Base-by-base conservation (phyloP, 2,329 filamentous ascomycete genomes). In the Pyricularia sp. region DNA sequence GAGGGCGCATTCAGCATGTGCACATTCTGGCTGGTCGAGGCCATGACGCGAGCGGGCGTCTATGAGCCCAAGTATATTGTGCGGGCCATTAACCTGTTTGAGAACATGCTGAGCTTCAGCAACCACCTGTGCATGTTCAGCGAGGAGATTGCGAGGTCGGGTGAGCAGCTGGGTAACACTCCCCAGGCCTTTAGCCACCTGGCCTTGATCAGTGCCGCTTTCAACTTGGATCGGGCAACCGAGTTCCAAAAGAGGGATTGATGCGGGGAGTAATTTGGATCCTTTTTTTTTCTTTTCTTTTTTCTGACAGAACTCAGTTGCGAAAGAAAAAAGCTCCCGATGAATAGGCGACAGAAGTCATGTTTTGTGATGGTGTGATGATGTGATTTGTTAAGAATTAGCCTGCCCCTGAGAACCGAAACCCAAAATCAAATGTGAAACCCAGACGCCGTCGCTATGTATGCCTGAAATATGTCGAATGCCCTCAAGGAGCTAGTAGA, bases 1-100 rank as follows among this genome's bases (percentile, higher is more conserved):
- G 91, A 93, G 78, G 91, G 91, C 26, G 90, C 90, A 25, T 93
- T 93, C 75, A 88, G 85, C 74, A 93, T 93, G 90, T 92, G 90
- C 75, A 93, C 90, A 0, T 93, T 93, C 76, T 93, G 91, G 91
- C 85, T 93, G 0, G 90, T 93, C 14, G 91, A 93, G 78, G 90
- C 91, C 28, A 84, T 93, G 79, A 92, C 90, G 33, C 84, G 91
- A 36, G 90, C 90, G 72, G 80, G 85, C 72, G 80, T 83, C 65
- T 90, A 90, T 76, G 87, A 91, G 72, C 81, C 81, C n/a, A 88
- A 86, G 71, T 91, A 91, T 72, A 79, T 89, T 25, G 77, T 81
- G 14, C 81, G 83, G 12, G 86, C 91, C 7, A 83, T 91, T 72
- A 90, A 86, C 72, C 81, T 92, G 61, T 93, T 93, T 73, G 90